phyloP scores from a whole-genome alignment of 306 rosid genomes.

The Quercus agrifolia region DNA sequence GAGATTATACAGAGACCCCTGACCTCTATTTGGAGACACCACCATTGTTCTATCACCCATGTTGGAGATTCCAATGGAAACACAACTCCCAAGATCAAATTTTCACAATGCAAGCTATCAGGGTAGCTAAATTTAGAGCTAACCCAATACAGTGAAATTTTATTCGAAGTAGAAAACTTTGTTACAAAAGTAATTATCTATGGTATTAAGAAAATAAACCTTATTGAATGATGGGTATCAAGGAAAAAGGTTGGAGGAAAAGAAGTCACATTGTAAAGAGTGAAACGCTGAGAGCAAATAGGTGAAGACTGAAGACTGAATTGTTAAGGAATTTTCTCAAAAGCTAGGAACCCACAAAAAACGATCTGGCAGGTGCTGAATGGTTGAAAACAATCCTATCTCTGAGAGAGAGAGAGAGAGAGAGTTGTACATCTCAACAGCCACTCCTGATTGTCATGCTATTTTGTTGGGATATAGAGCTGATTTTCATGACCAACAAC shows the following conservation, averaged over 20 bases:
- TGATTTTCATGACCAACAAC: conserved; percentile 14
- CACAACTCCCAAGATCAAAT: not conserved
- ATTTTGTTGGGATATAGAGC: conserved; percentile 29
- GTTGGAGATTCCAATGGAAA: not conserved
- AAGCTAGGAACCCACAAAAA: not conserved
- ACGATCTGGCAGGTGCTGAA: not conserved
- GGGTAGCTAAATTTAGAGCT: not conserved
- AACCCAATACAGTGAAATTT: not conserved
- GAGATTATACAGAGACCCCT: conserved; percentile 22
- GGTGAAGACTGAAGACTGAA: not conserved
- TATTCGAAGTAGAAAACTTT: too few species aligned
- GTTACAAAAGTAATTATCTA: too few species aligned
- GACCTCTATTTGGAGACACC: conserved; percentile 30
- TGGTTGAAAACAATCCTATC: conserved; percentile 26
- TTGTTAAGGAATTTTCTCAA: too few species aligned
- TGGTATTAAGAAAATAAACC: too few species aligned
- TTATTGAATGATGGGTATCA: too few species aligned
- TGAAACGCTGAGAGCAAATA: not conserved
- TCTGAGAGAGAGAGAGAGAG: conserved; percentile 15
- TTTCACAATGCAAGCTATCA: not conserved
- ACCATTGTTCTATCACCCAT: conserved; percentile 26
- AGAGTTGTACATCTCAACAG: conserved; percentile 25
- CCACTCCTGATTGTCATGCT: conserved; percentile 34
- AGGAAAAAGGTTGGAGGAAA: too few species aligned
- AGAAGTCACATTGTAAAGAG: not conserved